Percentiles rank a stretch among this genome's conserved stretches.
Evolutionary conservation across 2,329 filamentous ascomycete species (phyloP).

Genomic region (Ophiostoma fasciatum): DNA sequence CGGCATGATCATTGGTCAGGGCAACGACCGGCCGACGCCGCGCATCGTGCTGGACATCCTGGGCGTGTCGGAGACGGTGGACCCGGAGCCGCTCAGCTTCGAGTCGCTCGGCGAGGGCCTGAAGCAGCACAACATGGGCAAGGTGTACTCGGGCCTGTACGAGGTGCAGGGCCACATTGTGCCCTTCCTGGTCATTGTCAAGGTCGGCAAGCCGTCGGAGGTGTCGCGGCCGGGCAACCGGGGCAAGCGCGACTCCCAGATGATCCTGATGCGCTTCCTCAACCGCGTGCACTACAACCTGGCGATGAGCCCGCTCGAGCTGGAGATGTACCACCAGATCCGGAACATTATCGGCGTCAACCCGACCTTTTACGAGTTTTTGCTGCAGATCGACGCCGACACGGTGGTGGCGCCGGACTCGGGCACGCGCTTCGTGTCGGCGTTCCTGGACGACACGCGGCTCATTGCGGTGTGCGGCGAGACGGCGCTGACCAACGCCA

Average conservation of each 20-base stretch:
- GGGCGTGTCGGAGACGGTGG: slow-evolving; percentile 82
- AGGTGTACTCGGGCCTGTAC: slow-evolving; percentile 94
- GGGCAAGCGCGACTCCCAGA: slow-evolving; percentile 98
- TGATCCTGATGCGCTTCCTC: slow-evolving; percentile 96
- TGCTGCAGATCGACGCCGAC: slow-evolving; percentile 94
- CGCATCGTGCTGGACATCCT: slow-evolving; percentile 95
- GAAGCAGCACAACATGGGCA: slow-evolving; percentile 99
- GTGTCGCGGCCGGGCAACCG: slow-evolving; percentile 90
- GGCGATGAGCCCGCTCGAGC: slow-evolving; percentile 87
- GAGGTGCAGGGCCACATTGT: slow-evolving; percentile 97
- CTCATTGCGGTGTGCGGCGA: slow-evolving; percentile 93
- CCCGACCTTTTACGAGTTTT: slow-evolving; percentile 94
- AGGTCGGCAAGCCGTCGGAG: slow-evolving; percentile 95
- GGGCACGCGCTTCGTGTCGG: slow-evolving; percentile 78
- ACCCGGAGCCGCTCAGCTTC: slow-evolving; percentile 92
- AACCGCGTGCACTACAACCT: slow-evolving; percentile 98
- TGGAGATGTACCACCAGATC: slow-evolving; percentile 98
- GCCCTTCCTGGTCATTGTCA: slow-evolving; percentile 91
- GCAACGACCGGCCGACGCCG: slow-evolving; percentile 90
- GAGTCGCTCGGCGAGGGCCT: slow-evolving; percentile 89
- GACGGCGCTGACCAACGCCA: slow-evolving; percentile 83
- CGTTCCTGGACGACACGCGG: slow-evolving; percentile 82
- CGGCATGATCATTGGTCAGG: slow-evolving; percentile 98
- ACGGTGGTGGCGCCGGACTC: slow-evolving; percentile 85
- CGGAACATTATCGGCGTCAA: slow-evolving; percentile 98